Conservation (phyloP, 1,139 yeast species). For the Candida gigantensis region DNA sequence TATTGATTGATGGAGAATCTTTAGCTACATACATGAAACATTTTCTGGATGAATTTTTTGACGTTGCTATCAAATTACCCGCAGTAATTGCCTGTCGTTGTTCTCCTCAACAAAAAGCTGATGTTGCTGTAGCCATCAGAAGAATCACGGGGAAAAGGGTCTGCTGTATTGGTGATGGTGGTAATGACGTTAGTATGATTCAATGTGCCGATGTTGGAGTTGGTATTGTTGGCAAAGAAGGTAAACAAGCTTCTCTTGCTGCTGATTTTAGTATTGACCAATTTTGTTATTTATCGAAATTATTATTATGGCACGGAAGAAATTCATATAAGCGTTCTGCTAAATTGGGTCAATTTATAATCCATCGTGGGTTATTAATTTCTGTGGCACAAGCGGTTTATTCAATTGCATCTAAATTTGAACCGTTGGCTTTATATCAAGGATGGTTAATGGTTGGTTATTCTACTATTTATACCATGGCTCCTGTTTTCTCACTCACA, state of each 20-base stretch:
- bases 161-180: conserved; percentile 99
- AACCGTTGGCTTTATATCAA: conserved; percentile 89
- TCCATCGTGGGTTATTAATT: conserved; percentile 91
- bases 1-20: conserved; percentile 93
- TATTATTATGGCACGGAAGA: conserved; percentile 96
- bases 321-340: conserved; percentile 96
- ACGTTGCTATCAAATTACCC: conserved; percentile 73
- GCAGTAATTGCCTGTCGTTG: conserved; percentile 98
- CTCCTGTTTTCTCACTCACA: conserved; percentile 93
- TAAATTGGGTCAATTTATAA: conserved; percentile 90
- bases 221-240: conserved; percentile 98
- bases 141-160: conserved; percentile 83
- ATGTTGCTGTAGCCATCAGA: conserved; percentile 80
- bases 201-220: conserved; percentile 99
- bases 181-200: conserved; percentile 98
- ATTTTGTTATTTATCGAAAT: conserved; percentile 83
- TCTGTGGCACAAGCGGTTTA: conserved; percentile 96
- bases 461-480: conserved; percentile 96
- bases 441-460: conserved; percentile 99
- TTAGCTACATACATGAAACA: conserved; percentile 66
- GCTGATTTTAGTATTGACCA: conserved; percentile 96
- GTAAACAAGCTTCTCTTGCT: conserved; percentile 94
- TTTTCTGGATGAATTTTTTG: conserved; percentile 71
- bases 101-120: conserved; percentile 98
- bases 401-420: conserved; percentile 82